Evolutionary conservation across 306 rosid genomes (phyloP).

Genomic region (Sesbania bispinosa): DNA sequence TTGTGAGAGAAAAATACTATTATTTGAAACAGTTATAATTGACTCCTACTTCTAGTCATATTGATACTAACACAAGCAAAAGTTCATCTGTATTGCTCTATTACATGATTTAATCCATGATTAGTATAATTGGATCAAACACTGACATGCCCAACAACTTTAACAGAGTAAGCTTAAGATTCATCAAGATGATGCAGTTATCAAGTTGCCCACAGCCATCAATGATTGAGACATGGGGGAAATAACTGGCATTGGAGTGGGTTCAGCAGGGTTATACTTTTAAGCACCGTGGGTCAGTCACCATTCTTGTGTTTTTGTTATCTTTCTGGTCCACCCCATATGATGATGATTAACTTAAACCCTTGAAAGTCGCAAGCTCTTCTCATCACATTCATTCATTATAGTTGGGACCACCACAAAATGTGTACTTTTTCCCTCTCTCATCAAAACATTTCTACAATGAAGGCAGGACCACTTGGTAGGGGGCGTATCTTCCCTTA

Average conservation of each 20-base stretch:
- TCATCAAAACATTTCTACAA: conserved; percentile 14
- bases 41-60: not conserved
- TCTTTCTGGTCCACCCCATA: conserved; percentile 37
- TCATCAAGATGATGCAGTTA: conserved; percentile 25
- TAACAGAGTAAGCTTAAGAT: conserved; percentile 42
- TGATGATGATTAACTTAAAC: conserved; percentile 31
- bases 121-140: conserved; percentile 27
- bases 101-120: conserved; percentile 24
- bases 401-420: conserved; percentile 51
- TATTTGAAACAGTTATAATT: not conserved
- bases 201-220: conserved; percentile 42
- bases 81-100: conserved; percentile 5
- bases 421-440: conserved; percentile 5
- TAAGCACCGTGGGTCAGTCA: conserved; percentile 32
- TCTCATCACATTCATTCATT: conserved; percentile 31
- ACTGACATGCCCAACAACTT: conserved; percentile 34
- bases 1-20: not conserved
- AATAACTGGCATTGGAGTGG: conserved; percentile 45
- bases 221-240: conserved; percentile 45
- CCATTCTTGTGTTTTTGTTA: too few relatives aligned
- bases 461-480: conserved; percentile 25
- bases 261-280: conserved; percentile 27
- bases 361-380: conserved; percentile 29
- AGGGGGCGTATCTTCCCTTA: not conserved
- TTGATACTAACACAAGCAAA: not conserved